Conservation (phyloP, 2,329 filamentous ascomycete genomes). For the Aureobasidium sp. region DNA sequence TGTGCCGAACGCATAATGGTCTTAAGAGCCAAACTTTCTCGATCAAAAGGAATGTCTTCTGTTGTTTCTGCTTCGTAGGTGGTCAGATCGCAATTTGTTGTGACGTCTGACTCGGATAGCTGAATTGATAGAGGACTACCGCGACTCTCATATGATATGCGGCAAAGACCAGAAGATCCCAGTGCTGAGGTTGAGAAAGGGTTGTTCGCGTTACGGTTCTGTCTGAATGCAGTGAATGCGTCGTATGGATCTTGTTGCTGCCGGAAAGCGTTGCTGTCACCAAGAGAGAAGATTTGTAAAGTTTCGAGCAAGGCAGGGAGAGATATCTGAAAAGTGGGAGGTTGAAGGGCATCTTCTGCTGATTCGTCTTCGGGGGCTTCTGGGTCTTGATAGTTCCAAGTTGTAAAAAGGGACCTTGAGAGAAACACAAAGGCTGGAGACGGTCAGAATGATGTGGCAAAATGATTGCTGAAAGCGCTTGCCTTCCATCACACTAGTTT, state of each 20-base stretch:
- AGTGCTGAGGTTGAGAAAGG: conserved; percentile 79
- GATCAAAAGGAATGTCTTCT: conserved; percentile 82
- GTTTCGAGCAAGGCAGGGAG: conserved; percentile 84
- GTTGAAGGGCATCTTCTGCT: conserved; percentile 31
- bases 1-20: conserved; percentile 82
- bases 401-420: conserved; percentile 81
- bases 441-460: conserved; percentile 8
- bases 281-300: conserved; percentile 82
- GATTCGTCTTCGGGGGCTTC: conserved; percentile 32
- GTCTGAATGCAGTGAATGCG: conserved; percentile 31
- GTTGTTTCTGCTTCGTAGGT: conserved; percentile 55
- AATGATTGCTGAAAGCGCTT: conserved; percentile 17
- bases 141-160: conserved; percentile 65
- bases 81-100: conserved; percentile 80
- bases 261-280: conserved; percentile 24
- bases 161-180: conserved; percentile 79
- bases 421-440: conserved; percentile 66
- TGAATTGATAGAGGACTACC: conserved; percentile 89
- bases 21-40: conserved; percentile 74
- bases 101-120: conserved; percentile 83
- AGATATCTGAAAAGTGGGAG: conserved; percentile 73
- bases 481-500: conserved; percentile 89
- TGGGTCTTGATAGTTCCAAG: conserved; percentile 61
- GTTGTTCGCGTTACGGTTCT: conserved; percentile 43
- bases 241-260: conserved; percentile 31